A percentile compares a stretch with the other conserved stretches of the same genome.
These are phyloP conservation scores for Pulicaria dysenterica DNA, from an alignment of 129 eudicot species.

Conservation along the genomic window DNA sequence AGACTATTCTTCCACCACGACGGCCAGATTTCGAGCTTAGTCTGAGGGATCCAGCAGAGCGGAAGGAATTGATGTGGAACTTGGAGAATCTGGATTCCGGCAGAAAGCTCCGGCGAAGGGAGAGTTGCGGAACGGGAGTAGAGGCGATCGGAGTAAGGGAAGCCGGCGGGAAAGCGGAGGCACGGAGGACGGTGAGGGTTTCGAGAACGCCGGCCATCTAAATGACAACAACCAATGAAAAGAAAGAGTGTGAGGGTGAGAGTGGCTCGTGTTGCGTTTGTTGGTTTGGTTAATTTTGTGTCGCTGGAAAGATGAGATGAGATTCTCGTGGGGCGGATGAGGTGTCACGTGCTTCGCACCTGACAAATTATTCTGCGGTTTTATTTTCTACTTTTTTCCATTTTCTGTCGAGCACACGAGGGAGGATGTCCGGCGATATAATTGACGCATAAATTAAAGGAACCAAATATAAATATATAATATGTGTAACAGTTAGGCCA, in stretches of 20 bases:
- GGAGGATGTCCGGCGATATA: not conserved
- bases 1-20: constrained; percentile 56
- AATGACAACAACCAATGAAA: constrained; percentile 5
- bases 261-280: constrained; percentile 32
- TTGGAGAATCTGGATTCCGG: constrained; percentile 52
- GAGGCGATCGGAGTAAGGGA: constrained; percentile 43
- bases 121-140: constrained; percentile 36
- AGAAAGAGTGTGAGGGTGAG: not conserved
- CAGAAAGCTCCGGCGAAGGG: constrained; percentile 40
- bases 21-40: constrained; percentile 38
- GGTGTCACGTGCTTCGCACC: constrained; percentile 31
- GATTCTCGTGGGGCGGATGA: constrained; percentile 26
- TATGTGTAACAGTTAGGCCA: too few relatives aligned
- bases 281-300: constrained; percentile 16
- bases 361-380: not conserved
- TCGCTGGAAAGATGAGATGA: constrained; percentile 31
- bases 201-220: constrained; percentile 66
- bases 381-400: not conserved
- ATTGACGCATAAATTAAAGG: not conserved
- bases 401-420: not conserved
- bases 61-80: constrained; percentile 32
- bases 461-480: too few relatives aligned
- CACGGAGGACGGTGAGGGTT: constrained; percentile 58
- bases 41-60: constrained; percentile 42
- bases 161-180: constrained; percentile 51